These are phyloP conservation scores for Komagataella pastoris DNA, from an alignment of 805 yeast genomes.

Conservation along the genomic window DNA sequence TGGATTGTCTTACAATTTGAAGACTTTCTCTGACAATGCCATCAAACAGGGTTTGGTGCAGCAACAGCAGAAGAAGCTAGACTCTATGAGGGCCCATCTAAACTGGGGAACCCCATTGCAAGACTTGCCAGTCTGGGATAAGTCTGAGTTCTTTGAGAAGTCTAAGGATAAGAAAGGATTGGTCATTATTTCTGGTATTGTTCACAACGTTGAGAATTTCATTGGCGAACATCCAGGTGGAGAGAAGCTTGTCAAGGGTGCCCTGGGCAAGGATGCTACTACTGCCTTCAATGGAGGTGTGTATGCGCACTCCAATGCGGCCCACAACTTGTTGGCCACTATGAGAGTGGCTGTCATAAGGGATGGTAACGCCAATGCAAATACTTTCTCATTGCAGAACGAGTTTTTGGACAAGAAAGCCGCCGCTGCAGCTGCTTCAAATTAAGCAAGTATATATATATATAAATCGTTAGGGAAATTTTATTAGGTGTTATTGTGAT, in stretches of 20 bases:
- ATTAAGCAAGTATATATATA: not conserved
- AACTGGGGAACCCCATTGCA: constrained; percentile 95
- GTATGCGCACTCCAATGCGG: constrained; percentile 86
- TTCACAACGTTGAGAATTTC: constrained; percentile 87
- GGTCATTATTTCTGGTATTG: constrained; percentile 80
- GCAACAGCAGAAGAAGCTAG: constrained; percentile 73
- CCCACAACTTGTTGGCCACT: constrained; percentile 76
- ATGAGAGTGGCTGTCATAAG: constrained; percentile 73
- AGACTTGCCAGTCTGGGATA: constrained; percentile 53
- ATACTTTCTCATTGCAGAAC: constrained; percentile 38
- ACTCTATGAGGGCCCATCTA: constrained; percentile 59
- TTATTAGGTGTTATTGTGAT: not conserved
- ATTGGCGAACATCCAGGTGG: constrained; percentile 95
- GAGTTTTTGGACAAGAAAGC: constrained; percentile 4
- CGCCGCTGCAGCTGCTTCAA: not conserved
- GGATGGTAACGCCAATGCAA: constrained; percentile 45
- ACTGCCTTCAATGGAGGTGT: constrained; percentile 93
- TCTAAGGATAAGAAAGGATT: constrained; percentile 27
- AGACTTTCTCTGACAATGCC: constrained; percentile 42
- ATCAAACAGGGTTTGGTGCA: constrained; percentile 61
- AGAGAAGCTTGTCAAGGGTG: constrained; percentile 56
- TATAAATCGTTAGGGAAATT: not conserved
- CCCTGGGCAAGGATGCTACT: constrained; percentile 89
- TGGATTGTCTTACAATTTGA: constrained; percentile 47
- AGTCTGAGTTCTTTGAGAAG: constrained; percentile 25